Percentiles rank a stretch among this genome's conserved stretches.
phyloP scores from a whole-genome alignment of 805 yeast species.

The Candida nitratophila region DNA sequence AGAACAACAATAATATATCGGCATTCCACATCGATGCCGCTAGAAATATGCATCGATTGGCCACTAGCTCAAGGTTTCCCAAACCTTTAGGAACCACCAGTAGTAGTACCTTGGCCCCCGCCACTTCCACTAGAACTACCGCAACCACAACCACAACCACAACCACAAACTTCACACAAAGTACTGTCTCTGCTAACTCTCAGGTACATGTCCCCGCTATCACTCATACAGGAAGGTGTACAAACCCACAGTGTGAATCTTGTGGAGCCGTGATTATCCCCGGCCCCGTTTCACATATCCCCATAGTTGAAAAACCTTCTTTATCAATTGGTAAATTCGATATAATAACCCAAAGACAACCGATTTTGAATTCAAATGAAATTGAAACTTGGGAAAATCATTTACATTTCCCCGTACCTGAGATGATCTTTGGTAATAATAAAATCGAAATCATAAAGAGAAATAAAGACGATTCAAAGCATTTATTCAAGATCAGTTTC shows the following conservation, averaged over 20 bases:
- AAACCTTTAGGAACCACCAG: background rate
- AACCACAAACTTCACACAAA: no score
- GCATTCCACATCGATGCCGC: slow-evolving; percentile 55
- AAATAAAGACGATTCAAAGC: background rate
- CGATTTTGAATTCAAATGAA: slow-evolving; percentile 70
- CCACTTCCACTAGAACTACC: slow-evolving; percentile 1
- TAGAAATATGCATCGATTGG: slow-evolving; percentile 50
- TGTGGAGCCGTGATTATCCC: slow-evolving; percentile 78
- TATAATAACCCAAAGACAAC: slow-evolving; percentile 61
- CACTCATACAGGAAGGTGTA: slow-evolving; percentile 12
- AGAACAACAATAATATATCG: no score
- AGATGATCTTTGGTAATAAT: slow-evolving; percentile 94
- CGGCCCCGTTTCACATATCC: slow-evolving; percentile 59
- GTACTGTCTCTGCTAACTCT: slow-evolving; percentile 2
- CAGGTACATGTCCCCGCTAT: slow-evolving; percentile 13
- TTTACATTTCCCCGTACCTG: slow-evolving; percentile 82
- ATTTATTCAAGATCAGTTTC: slow-evolving; percentile 42
- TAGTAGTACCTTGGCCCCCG: no score
- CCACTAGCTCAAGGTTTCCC: slow-evolving; percentile 36
- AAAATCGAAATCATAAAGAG: slow-evolving; percentile 41
- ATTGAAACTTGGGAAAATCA: slow-evolving; percentile 59
- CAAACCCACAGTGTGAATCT: slow-evolving; percentile 38
- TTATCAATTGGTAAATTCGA: slow-evolving; percentile 70
- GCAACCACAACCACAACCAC: background rate
- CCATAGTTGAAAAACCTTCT: slow-evolving; percentile 61